phyloP scores from a whole-genome alignment of 2,329 filamentous ascomycete genomes.

The Colletotrichum lindemuthianum region DNA sequence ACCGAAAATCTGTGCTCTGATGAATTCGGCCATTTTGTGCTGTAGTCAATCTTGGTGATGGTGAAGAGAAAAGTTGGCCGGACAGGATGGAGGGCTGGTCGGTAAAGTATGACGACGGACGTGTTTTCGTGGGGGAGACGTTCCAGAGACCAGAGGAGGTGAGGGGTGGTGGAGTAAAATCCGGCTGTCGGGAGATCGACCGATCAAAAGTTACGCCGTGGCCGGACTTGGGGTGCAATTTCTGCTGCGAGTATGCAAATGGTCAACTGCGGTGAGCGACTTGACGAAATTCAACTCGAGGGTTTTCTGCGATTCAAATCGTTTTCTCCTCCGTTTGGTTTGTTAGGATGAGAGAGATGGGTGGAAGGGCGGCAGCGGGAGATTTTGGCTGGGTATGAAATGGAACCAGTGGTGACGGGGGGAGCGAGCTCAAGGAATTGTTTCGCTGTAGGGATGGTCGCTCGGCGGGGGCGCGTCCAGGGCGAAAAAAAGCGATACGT shows the following conservation, averaged over 20 bases:
- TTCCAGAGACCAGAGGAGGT: not conserved
- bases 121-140: not conserved
- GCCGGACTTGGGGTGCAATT: not conserved
- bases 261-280: not conserved
- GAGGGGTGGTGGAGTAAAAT: conserved; percentile 23
- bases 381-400: conserved; percentile 25
- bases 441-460: conserved; percentile 30
- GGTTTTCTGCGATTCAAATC: conserved; percentile 13
- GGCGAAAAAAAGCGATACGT: conserved; percentile 12
- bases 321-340: conserved; percentile 4
- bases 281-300: conserved; percentile 13
- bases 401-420: conserved; percentile 24
- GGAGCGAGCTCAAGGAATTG: conserved; percentile 34
- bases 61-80: conserved; percentile 1
- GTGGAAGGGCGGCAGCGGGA: conserved; percentile 14
- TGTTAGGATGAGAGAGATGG: conserved; percentile 1
- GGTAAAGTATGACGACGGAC: conserved; percentile 4
- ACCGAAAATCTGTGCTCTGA: conserved; percentile 98
- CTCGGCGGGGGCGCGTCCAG: conserved; percentile 27
- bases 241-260: not conserved
- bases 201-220: conserved; percentile 4
- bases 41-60: conserved; percentile 30
- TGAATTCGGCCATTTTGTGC: conserved; percentile 94
- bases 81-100: conserved; percentile 4
- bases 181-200: conserved; percentile 21